Evolutionary conservation across 2,329 filamentous ascomycete species (phyloP), one percentile per base, ranked within the genome.

Genomic region (Fusarium cicatricum): DNA sequence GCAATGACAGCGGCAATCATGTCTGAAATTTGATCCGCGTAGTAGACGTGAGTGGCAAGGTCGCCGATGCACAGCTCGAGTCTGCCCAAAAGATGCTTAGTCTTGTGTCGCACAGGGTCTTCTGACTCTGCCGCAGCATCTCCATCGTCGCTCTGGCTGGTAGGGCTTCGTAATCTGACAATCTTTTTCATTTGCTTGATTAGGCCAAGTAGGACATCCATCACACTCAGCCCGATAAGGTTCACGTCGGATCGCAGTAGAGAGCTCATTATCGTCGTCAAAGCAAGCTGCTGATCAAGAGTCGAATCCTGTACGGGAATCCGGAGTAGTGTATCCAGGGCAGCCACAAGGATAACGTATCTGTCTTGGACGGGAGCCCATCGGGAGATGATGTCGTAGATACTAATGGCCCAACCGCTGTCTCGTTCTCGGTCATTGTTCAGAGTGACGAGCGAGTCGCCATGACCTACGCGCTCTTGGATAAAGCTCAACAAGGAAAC

Each of bases 321-420:
- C 52, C 84, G 82, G 4, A 90, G 79, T 44, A 98, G 78, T 4
- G 84, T 85, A 65, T 97, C 93, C 77, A 96, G 87, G 3, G 90
- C 83, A 1, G 90, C 90, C 39, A 97, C 84, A 40, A 97, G 81
- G 52, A 98, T 95, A 33, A 94, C 86, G 76, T 96, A 98, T 48
- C 95, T 90, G 70, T 97, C 92, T 72, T 98, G 94, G 2, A 98
- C 93, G 0, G 95, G 92, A 1, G 92, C 90, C 92, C 93, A 98
- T 54, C 87, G 85, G 14, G 92, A 88, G 47, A 94, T 83, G 58
- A 93, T 83, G 67, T 89, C 86, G 72, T 96, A 91, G 44, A 98
- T 81, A 52, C 87, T 89, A 21, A 92, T 89, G 2, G 92, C 89
- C 94, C 94, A 98, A 43, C 85, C 89, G 38, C 79, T 77, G 65